Conservation (phyloP, 2,329 filamentous ascomycete genomes). For the Penicillium sp. region DNA sequence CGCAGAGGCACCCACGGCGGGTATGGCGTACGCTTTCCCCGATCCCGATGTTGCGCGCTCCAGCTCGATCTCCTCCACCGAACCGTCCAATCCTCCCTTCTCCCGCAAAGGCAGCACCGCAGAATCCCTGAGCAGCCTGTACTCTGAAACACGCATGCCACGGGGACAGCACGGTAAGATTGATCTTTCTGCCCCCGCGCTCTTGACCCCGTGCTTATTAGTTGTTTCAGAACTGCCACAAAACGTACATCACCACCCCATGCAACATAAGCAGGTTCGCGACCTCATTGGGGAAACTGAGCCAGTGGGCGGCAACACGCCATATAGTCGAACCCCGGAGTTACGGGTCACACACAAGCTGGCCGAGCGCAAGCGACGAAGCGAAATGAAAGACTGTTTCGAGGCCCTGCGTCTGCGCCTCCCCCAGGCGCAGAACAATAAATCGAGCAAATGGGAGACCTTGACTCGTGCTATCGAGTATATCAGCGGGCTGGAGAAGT, state of each 20-base stretch:
- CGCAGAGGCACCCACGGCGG: slow-evolving; percentile 49
- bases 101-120: slow-evolving; percentile 48
- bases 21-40: slow-evolving; percentile 52
- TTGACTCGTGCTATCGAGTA: slow-evolving; percentile 51
- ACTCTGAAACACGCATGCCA: slow-evolving; percentile 47
- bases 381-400: slow-evolving; percentile 54
- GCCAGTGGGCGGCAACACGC: slow-evolving; percentile 41
- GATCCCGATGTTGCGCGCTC: slow-evolving; percentile 47
- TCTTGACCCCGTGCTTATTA: slow-evolving; percentile 8
- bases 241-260: slow-evolving; percentile 47
- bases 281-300: slow-evolving; percentile 48
- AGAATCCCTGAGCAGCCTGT: slow-evolving; percentile 49
- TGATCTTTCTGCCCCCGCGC: not conserved
- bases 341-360: slow-evolving; percentile 51
- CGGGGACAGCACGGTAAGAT: slow-evolving; percentile 49
- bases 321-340: slow-evolving; percentile 51
- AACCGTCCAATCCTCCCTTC: slow-evolving; percentile 36
- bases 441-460: slow-evolving; percentile 54
- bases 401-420: slow-evolving; percentile 46
- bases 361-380: slow-evolving; percentile 51
- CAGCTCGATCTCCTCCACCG: slow-evolving; percentile 37
- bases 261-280: slow-evolving; percentile 50
- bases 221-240: slow-evolving; percentile 46
- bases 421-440: slow-evolving; percentile 48
- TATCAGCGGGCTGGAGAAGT: slow-evolving; percentile 46